phyloP scores from a whole-genome alignment of 1,139 yeast species.

The Blastobotrys ciferrii region DNA sequence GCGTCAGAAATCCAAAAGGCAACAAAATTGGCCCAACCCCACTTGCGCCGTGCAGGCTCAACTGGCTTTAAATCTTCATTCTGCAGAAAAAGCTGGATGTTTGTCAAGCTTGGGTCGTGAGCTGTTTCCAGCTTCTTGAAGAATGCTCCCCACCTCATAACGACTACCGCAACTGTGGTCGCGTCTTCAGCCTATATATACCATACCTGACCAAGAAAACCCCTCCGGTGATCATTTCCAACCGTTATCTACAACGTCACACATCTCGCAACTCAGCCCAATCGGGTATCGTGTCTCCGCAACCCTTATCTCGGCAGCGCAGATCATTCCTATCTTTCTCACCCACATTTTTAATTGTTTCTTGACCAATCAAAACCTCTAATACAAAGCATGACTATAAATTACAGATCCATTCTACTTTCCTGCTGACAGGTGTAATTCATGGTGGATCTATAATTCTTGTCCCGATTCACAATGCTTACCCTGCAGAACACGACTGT shows the following conservation, averaged over 20 bases:
- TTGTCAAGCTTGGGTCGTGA: slow-evolving; percentile 25
- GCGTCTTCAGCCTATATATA: not conserved
- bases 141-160: not conserved
- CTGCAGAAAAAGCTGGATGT: slow-evolving; percentile 41
- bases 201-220: not conserved
- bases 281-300: not conserved
- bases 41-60: slow-evolving; percentile 57
- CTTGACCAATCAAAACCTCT: not conserved
- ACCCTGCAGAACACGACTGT: too few species aligned
- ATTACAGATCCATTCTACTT: too few species aligned
- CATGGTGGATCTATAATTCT: too few species aligned
- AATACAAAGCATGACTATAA: too few species aligned
- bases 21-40: slow-evolving; percentile 80
- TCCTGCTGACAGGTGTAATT: too few species aligned
- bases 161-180: not conserved
- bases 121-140: slow-evolving; percentile 22
- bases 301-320: not conserved
- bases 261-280: not conserved
- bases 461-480: too few species aligned
- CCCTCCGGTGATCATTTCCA: not conserved
- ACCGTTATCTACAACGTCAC: not conserved
- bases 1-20: slow-evolving; percentile 86
- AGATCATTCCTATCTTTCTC: not conserved
- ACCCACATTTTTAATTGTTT: not conserved
- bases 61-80: slow-evolving; percentile 79